Base-by-base conservation (phyloP, 2,329 filamentous ascomycete genomes). In the Verticillium tricorpus region DNA sequence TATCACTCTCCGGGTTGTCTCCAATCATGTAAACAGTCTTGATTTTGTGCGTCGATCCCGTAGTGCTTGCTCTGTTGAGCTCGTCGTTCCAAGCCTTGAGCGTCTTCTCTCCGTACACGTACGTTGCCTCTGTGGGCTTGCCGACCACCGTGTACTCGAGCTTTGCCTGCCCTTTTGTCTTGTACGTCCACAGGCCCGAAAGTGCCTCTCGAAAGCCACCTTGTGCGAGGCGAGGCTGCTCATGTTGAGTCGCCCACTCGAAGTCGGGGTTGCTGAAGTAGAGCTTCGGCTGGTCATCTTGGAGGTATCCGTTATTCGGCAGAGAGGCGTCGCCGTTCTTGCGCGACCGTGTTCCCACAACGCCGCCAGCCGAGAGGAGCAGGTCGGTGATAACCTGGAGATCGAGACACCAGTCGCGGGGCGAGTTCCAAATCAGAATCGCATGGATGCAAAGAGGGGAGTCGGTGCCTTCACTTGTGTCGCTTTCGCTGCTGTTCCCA, bases 1-100 rank as follows among this genome's bases (percentile, higher is more conserved):
- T 91, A 71, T 92, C 90, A 56, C 84, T 88, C 66, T 85, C 86
- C 0, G 85, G 84, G 62, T 87, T 87, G 66, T 88, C 85, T 2
- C 90, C 90, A 55, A 93, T 79, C 89, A 92, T 92, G 72, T 90
- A 92, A 2, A 92, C 87, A 14, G 79, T 84, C 66, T 79, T 80
- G 56, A 69, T 67, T 56, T 65, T 62, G 22, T 61, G 31, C 52
- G 61, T 59, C 45, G 63, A 61, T 19, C 11, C 54, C 40, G 5
- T 28, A 15, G 19, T 59, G 6, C 0, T 56, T 31, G 39, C 32
- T 7, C 17, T 19, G 37, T 25, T 17, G n/a, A 45, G 17, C 3
- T 2, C 40, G 61, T 66, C 60, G 55, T 67, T 60, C 69, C 71
- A 64, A 59, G 69, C 58, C 58, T 66, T 54, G 57, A 92, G 75